These are phyloP conservation scores for Collariella sp. DNA, from an alignment of 495 filamentous ascomycete genomes.

Conservation along the genomic window DNA sequence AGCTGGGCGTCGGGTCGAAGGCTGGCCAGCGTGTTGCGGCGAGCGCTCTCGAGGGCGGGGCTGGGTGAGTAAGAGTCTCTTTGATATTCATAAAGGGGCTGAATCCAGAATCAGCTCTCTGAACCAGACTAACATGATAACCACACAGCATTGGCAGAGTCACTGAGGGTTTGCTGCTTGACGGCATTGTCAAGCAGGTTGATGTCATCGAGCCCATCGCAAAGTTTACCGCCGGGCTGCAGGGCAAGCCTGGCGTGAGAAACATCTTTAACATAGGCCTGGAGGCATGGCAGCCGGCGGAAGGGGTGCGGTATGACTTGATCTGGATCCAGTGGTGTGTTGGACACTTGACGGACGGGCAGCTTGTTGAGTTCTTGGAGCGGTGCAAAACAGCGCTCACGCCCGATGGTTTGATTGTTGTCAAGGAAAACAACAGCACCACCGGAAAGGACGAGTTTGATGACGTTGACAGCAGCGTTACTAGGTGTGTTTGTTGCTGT, in stretches of 20 bases:
- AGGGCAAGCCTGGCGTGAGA: conserved; percentile 43
- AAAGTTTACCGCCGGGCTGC: conserved; percentile 47
- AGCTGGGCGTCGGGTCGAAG: conserved; percentile 51
- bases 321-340: conserved; percentile 86
- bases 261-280: conserved; percentile 62
- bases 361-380: conserved; percentile 59
- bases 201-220: conserved; percentile 49
- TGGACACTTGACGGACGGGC: conserved; percentile 75
- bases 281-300: conserved; percentile 59
- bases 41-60: conserved; percentile 46
- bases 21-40: conserved; percentile 18
- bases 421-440: conserved; percentile 83
- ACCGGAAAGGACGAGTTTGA: conserved; percentile 62
- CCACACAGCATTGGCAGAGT: conserved; percentile 45
- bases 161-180: conserved; percentile 34
- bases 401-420: conserved; percentile 49
- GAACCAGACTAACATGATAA: not conserved
- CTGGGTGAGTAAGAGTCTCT: conserved; percentile 41
- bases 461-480: conserved; percentile 70
- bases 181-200: conserved; percentile 16
- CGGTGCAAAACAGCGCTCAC: conserved; percentile 51
- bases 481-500: conserved; percentile 42
- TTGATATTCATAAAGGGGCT: too few relatives aligned
- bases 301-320: conserved; percentile 48
- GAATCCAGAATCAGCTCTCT: conserved; percentile 4